Conservation (phyloP, 768 basidiomycete species). For the Leccinum olivaceopallidum region DNA sequence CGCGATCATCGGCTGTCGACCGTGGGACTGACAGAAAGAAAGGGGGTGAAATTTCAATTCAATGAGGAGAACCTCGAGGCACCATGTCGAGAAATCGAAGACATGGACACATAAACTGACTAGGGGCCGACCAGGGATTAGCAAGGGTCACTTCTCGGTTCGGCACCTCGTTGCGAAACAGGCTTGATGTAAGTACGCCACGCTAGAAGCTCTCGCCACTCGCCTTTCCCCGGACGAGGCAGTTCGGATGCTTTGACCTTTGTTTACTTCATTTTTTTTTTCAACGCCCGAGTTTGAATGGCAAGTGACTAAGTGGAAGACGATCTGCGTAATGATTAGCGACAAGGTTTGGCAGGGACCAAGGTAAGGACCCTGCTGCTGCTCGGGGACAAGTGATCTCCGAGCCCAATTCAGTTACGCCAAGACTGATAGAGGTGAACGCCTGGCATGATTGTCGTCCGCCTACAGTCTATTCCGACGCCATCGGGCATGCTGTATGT, state of each 20-base stretch:
- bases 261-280: neutral
- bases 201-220: neutral
- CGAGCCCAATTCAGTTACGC: neutral
- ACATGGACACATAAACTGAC: neutral
- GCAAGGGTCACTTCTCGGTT: neutral
- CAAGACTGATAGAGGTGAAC: neutral
- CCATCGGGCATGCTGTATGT: conserved; percentile 3
- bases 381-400: neutral
- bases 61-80: neutral
- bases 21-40: neutral
- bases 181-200: neutral
- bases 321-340: neutral
- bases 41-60: neutral
- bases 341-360: neutral
- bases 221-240: neutral
- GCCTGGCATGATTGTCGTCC: conserved; percentile 7
- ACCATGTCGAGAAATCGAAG: neutral
- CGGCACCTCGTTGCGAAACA: neutral
- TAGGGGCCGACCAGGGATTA: neutral
- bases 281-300: neutral
- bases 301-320: neutral
- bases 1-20: neutral
- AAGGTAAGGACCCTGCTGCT: neutral
- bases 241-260: neutral
- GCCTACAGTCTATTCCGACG: conserved; percentile 11